Conservation (phyloP, 495 filamentous ascomycete genomes). For the Trichocladium antarcticum region DNA sequence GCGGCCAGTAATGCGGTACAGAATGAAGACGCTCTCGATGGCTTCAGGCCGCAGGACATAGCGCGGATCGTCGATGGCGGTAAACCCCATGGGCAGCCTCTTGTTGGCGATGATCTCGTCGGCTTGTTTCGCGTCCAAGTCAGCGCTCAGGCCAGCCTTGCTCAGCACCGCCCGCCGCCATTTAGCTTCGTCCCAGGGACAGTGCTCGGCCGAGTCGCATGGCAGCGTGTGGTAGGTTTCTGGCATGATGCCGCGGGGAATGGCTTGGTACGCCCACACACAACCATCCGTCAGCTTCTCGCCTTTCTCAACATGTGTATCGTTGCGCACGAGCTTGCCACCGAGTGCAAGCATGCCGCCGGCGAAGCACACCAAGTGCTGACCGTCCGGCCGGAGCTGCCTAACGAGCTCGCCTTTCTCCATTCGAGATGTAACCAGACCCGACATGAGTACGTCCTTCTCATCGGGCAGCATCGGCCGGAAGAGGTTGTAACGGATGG, state of each 20-base stretch:
- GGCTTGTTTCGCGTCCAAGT: constrained; percentile 11
- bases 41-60: constrained; percentile 69
- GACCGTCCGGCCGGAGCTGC: constrained; percentile 31
- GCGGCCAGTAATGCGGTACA: constrained; percentile 54
- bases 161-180: constrained; percentile 32
- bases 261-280: constrained; percentile 69
- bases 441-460: constrained; percentile 38
- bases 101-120: constrained; percentile 43
- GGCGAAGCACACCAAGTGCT: constrained; percentile 53
- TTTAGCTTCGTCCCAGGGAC: constrained; percentile 56
- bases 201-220: constrained; percentile 48
- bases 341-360: constrained; percentile 80
- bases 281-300: constrained; percentile 70
- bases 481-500: constrained; percentile 58
- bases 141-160: constrained; percentile 1
- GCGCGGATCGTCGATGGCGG: constrained; percentile 42
- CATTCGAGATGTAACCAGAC: constrained; percentile 44
- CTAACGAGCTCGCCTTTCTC: constrained; percentile 53
- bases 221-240: constrained; percentile 52
- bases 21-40: constrained; percentile 58
- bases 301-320: constrained; percentile 58
- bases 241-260: constrained; percentile 71
- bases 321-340: constrained; percentile 54
- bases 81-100: constrained; percentile 55
- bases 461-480: constrained; percentile 45